A percentile compares a stretch with the other conserved stretches of the same genome.
These are phyloP conservation scores for Porphyrellus cyaneotinctus DNA, from an alignment of 768 basidiomycete genomes.

Conservation along the genomic window DNA sequence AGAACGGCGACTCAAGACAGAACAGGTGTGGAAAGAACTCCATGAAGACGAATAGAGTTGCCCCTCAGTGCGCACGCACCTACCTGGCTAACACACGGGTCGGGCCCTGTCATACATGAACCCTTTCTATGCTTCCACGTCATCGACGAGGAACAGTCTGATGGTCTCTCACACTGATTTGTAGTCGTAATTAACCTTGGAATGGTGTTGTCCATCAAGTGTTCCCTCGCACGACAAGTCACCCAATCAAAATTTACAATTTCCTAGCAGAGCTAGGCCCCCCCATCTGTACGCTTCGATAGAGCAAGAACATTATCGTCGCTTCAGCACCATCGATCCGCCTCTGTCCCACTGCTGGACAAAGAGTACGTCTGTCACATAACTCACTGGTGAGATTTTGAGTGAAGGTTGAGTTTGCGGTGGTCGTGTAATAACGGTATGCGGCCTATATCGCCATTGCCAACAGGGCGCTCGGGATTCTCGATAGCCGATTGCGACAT, in stretches of 20 bases:
- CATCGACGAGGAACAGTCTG: not conserved
- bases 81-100: not conserved
- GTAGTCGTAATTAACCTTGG: not conserved
- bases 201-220: not conserved
- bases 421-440: too few species aligned
- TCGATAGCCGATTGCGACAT: too few species aligned
- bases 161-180: not conserved
- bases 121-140: not conserved
- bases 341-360: too few species aligned
- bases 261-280: too few species aligned
- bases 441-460: too few species aligned
- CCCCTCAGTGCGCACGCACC: not conserved
- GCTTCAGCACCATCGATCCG: too few species aligned
- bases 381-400: too few species aligned
- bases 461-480: too few species aligned
- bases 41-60: slow-evolving; percentile 40
- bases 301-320: too few species aligned
- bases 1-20: slow-evolving; percentile 49
- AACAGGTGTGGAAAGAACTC: slow-evolving; percentile 60
- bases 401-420: too few species aligned
- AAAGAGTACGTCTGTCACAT: too few species aligned
- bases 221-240: not conserved
- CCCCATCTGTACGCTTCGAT: too few species aligned
- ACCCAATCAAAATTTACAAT: not conserved
- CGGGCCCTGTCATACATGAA: not conserved